Conservation (phyloP, 371 early-diverging fungal species). For the Lichtheimia hyalospora region DNA sequence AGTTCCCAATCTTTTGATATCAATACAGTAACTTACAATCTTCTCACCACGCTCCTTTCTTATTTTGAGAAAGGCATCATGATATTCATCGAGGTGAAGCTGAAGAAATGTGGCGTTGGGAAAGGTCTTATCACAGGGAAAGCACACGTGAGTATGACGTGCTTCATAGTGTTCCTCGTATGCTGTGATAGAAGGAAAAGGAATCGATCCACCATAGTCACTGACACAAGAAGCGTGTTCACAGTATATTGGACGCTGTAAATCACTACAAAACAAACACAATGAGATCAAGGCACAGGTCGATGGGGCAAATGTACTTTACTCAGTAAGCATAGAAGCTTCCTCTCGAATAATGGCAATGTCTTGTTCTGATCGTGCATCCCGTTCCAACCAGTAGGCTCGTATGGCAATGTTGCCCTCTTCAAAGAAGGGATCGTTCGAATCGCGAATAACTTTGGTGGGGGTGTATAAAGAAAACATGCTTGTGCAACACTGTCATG, state of each 20-base stretch:
- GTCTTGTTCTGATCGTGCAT: constrained; percentile 15
- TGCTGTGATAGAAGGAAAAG: constrained; percentile 39
- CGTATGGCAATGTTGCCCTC: constrained; percentile 56
- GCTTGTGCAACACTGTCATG: background rate
- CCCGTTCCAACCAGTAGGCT: constrained; percentile 45
- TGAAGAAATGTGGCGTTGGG: constrained; percentile 53
- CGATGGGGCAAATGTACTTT: background rate
- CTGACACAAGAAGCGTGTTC: constrained; percentile 25
- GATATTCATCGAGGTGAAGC: constrained; percentile 59
- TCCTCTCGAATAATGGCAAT: constrained; percentile 29
- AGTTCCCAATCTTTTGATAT: background rate
- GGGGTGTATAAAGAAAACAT: constrained; percentile 39
- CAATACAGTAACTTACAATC: constrained; percentile 37
- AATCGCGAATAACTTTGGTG: constrained; percentile 23
- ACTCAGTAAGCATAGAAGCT: constrained; percentile 17
- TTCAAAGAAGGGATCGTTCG: constrained; percentile 50
- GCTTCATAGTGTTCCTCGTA: constrained; percentile 63
- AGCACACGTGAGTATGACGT: constrained; percentile 54
- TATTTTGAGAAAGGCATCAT: constrained; percentile 49
- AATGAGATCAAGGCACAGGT: background rate
- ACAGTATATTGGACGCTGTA: constrained; percentile 21
- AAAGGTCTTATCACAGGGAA: constrained; percentile 49
- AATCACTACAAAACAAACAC: constrained; percentile 4
- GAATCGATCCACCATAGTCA: constrained; percentile 10
- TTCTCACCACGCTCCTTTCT: constrained; percentile 59